Conservation (phyloP, 139 green algal species). For the Coccomyxa sp. region DNA sequence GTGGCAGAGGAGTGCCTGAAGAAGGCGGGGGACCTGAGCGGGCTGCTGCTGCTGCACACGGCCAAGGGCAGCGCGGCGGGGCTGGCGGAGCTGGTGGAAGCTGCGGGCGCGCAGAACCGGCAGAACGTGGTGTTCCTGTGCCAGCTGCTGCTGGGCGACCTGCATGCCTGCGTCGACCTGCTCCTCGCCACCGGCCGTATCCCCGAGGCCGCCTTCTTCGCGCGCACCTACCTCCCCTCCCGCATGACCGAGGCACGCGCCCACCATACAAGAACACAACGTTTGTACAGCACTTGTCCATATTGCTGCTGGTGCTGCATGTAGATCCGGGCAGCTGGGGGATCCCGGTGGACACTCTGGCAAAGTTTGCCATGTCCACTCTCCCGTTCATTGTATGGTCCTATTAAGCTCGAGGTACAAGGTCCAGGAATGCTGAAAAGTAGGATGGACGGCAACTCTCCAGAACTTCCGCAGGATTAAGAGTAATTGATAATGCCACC, state of each 20-base stretch:
- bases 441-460: neutral
- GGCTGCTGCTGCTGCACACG: slow-evolving; percentile 85
- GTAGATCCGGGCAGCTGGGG: no score
- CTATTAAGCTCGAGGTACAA: no score
- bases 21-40: slow-evolving; percentile 74
- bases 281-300: no score
- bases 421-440: neutral
- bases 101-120: slow-evolving; percentile 47
- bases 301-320: no score
- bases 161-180: slow-evolving; percentile 79
- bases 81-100: slow-evolving; percentile 18
- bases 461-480: no score
- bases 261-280: neutral
- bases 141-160: slow-evolving; percentile 76
- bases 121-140: slow-evolving; percentile 88
- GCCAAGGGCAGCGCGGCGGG: slow-evolving; percentile 14
- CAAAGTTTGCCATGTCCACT: no score
- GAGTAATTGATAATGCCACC: no score
- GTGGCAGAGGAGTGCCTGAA: slow-evolving; percentile 70
- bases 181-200: slow-evolving; percentile 64
- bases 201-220: slow-evolving; percentile 95
- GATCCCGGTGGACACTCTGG: no score
- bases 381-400: no score
- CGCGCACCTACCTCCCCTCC: slow-evolving; percentile 84
- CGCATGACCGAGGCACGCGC: slow-evolving; percentile 49